phyloP scores from a whole-genome alignment of 2,329 filamentous ascomycete genomes.

The Apiospora malaysiana region DNA sequence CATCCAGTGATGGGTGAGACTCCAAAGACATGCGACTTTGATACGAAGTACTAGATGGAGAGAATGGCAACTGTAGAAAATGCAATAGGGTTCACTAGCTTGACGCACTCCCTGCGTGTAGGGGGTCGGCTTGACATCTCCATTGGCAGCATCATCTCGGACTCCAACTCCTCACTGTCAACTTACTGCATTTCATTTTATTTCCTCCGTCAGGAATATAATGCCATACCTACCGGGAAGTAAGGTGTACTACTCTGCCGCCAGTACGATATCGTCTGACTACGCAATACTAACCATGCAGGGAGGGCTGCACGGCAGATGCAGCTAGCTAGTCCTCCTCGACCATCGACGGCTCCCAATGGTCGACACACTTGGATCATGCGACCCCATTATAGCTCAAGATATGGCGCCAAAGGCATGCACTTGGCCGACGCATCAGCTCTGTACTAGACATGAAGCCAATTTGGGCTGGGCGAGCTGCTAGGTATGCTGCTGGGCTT shows the following conservation, averaged over 20 bases:
- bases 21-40: background rate
- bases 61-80: background rate
- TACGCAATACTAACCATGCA: conserved; percentile 9
- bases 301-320: background rate
- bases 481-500: background rate
- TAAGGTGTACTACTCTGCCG: background rate
- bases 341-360: background rate
- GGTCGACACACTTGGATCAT: conserved; percentile 5
- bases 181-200: background rate
- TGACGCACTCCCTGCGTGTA: background rate
- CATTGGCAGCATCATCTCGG: background rate
- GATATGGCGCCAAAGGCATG: conserved; percentile 7
- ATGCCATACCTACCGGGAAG: background rate
- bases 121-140: conserved; percentile 2
- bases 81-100: background rate
- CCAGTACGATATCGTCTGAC: conserved; percentile 12
- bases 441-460: conserved; percentile 1
- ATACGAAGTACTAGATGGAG: background rate
- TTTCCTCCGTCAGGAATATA: conserved; percentile 1
- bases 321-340: background rate
- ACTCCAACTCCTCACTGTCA: conserved; percentile 1
- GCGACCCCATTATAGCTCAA: background rate
- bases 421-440: background rate
- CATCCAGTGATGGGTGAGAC: background rate
- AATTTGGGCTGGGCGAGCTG: background rate